Percentiles rank a stretch among this genome's conserved stretches.
Evolutionary conservation across 495 filamentous ascomycete species (phyloP).

Genomic region (Penicillium pulvis): DNA sequence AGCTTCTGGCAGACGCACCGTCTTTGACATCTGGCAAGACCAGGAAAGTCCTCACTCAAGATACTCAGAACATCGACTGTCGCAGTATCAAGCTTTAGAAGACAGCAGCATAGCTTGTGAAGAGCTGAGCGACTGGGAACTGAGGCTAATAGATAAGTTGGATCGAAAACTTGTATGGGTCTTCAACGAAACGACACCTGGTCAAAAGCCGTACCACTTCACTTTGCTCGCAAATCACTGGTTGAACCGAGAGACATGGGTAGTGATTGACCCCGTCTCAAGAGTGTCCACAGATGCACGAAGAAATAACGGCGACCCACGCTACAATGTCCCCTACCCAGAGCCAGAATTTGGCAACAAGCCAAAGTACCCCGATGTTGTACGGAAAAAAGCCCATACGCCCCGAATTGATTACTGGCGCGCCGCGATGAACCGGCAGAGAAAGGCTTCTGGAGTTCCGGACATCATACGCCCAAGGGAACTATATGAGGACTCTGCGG

Average conservation of each 20-base stretch:
- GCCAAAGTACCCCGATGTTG: slow-evolving; percentile 31
- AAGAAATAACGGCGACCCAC: slow-evolving; percentile 40
- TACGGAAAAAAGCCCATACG: slow-evolving; percentile 22
- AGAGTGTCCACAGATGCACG: slow-evolving; percentile 36
- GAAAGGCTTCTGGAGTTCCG: slow-evolving; percentile 30
- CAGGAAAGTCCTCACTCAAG: not conserved
- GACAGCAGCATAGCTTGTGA: not conserved
- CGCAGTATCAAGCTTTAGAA: not conserved
- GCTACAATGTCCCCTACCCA: slow-evolving; percentile 38
- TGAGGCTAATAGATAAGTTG: slow-evolving; percentile 36
- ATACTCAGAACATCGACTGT: not conserved
- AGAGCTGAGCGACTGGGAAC: slow-evolving; percentile 38
- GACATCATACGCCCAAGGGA: slow-evolving; percentile 31
- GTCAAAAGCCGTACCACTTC: slow-evolving; percentile 46
- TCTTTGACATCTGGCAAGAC: not conserved
- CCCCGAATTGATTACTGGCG: slow-evolving; percentile 47
- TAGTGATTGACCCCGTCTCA: slow-evolving; percentile 43
- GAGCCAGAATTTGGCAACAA: slow-evolving; percentile 17
- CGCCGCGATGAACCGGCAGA: slow-evolving; percentile 36
- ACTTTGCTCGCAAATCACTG: slow-evolving; percentile 47
- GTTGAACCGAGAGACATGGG: slow-evolving; percentile 44
- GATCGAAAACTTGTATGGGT: slow-evolving; percentile 45
- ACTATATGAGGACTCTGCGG: slow-evolving; percentile 39
- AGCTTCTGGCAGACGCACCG: not conserved
- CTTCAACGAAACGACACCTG: slow-evolving; percentile 41